Base-by-base conservation (phyloP, 1,284 basidiomycete genomes). In the Acaromyces ingoldii region DNA sequence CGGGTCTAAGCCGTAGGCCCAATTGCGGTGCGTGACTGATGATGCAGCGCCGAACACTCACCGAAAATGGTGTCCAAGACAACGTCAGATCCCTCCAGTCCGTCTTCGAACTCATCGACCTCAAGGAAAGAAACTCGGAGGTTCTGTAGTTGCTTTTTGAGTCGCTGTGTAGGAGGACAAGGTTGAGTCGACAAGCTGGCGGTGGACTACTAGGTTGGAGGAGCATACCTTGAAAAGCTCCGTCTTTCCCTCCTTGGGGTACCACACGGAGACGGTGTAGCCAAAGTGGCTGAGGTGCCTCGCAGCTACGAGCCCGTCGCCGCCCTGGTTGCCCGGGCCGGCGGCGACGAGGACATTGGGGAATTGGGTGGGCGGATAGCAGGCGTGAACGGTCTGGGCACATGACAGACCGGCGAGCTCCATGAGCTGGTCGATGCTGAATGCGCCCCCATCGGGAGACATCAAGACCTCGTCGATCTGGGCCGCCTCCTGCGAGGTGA, bases 381-480 rank as follows among this genome's bases (percentile, higher is more conserved):
- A 84, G 17, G 81, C 85, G 13, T 85, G 85, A 1, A 97, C 79
- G 0, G 88, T 83, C 76, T 93, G 89, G 0, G 95, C 95, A 70
- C 93, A 96, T 0, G 93, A 86, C 13, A 97, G 79, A 0, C 95
- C 95, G n/a, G 95, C 95, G 2, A 99, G 82, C 73, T 99, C 93
- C 92, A 98, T 98, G 25, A 99, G 79, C 88, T 95, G 74, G 33
- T 67, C 67, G 25, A 73, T 62, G 11, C 61, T 63, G 30, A 71
- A 75, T 2, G 63, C 72, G 28, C 51, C 41, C 4, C 63, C 63
- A 0, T 53, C 39, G 5, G 58, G 26, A 0, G 66, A 65, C 66
- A 75, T 69, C 52, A 75, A 63, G 24, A 65, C 67, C 22, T 53
- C 15, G 36, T 75, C 72, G 41, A 75, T 62, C 37, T 63, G 50